Evolutionary conservation across 768 basidiomycete species (phyloP).

Genomic region (Boletus rubroflammeus): DNA sequence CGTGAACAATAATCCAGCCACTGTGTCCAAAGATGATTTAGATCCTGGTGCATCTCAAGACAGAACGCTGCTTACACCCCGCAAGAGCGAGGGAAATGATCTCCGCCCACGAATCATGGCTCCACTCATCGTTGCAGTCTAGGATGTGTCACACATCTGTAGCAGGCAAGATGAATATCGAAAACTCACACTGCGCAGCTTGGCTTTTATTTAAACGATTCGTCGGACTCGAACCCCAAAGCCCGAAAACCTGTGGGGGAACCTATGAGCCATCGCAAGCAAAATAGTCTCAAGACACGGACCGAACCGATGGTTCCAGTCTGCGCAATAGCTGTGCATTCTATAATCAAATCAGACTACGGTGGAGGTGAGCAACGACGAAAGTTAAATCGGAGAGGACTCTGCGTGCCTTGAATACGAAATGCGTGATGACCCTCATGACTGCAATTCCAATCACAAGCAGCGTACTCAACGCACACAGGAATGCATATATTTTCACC

Average conservation of each 20-base stretch:
- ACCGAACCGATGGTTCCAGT: slow-evolving; percentile 34
- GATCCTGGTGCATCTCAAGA: not conserved
- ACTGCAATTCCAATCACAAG: slow-evolving; percentile 51
- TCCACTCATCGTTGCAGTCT: slow-evolving; percentile 67
- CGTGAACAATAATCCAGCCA: slow-evolving; percentile 59
- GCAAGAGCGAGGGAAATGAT: slow-evolving; percentile 61
- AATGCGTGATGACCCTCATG: slow-evolving; percentile 59
- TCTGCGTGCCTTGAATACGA: slow-evolving; percentile 55
- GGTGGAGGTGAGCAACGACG: not conserved
- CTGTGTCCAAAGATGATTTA: slow-evolving; percentile 30
- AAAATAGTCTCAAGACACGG: slow-evolving; percentile 6
- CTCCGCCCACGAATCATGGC: slow-evolving; percentile 62
- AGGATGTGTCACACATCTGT: slow-evolving; percentile 17
- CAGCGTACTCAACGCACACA: slow-evolving; percentile 45
- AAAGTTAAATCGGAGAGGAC: not conserved
- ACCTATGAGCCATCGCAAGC: slow-evolving; percentile 12
- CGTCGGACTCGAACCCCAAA: slow-evolving; percentile 47
- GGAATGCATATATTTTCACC: slow-evolving; percentile 54
- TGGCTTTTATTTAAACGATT: slow-evolving; percentile 33
- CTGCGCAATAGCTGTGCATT: slow-evolving; percentile 45
- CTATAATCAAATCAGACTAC: slow-evolving; percentile 54
- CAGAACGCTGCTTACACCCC: slow-evolving; percentile 41
- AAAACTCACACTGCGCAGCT: slow-evolving; percentile 45
- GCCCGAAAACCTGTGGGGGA: slow-evolving; percentile 41
- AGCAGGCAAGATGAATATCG: not conserved